These are phyloP conservation scores for Linderniella brevidens DNA, from an alignment of 257 asterid species.

Conservation along the genomic window DNA sequence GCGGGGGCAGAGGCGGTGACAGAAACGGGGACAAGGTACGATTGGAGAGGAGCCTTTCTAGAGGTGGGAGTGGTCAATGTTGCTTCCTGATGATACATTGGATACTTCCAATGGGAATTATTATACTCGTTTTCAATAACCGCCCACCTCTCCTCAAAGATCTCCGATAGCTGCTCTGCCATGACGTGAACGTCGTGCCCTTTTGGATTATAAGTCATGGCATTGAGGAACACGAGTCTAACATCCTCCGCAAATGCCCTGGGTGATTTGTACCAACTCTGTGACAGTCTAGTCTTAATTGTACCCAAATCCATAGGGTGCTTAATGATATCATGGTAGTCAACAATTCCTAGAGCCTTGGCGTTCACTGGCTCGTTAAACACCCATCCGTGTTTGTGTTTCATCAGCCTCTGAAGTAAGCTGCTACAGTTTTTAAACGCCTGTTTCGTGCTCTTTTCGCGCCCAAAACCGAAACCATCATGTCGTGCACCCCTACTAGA, in stretches of 20 bases:
- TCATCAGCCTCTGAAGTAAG: slow-evolving; percentile 49
- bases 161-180: slow-evolving; percentile 39
- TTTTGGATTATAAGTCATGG: slow-evolving; percentile 55
- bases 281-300: slow-evolving; percentile 30
- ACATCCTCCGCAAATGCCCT: slow-evolving; percentile 54
- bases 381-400: slow-evolving; percentile 53
- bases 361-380: slow-evolving; percentile 53
- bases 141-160: slow-evolving; percentile 54
- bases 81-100: slow-evolving; percentile 31
- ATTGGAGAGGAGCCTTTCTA: slow-evolving; percentile 21
- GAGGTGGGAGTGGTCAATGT: slow-evolving; percentile 34
- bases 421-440: slow-evolving; percentile 31
- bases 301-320: slow-evolving; percentile 70
- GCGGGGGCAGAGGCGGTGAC: not conserved
- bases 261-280: slow-evolving; percentile 40
- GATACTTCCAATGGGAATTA: slow-evolving; percentile 29
- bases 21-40: slow-evolving; percentile 10
- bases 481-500: slow-evolving; percentile 13
- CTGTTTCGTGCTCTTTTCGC: slow-evolving; percentile 24
- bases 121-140: slow-evolving; percentile 33
- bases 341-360: slow-evolving; percentile 28
- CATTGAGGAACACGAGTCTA: slow-evolving; percentile 57
- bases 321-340: slow-evolving; percentile 42
- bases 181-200: slow-evolving; percentile 55
- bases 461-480: slow-evolving; percentile 18